These are phyloP conservation scores for Agroathelia rolfsii DNA, from an alignment of 1,284 basidiomycete species.

Conservation along the genomic window DNA sequence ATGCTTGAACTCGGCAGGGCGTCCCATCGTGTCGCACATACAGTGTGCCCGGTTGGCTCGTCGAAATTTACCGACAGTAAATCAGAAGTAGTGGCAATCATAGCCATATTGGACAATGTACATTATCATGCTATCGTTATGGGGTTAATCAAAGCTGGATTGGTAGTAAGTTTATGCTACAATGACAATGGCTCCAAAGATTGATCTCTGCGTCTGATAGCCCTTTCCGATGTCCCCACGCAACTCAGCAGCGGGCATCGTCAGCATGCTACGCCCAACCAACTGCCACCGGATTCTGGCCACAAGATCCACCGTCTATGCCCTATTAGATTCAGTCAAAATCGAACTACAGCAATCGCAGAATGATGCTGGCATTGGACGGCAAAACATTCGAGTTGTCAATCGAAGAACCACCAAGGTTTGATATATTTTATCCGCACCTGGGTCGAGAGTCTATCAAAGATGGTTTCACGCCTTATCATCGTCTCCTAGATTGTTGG, in stretches of 20 bases:
- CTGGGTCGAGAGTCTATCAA: slow-evolving; percentile 1
- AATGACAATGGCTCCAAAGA: slow-evolving; percentile 1
- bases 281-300: slow-evolving; percentile 23
- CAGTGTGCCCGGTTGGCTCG: slow-evolving; percentile 16
- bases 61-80: slow-evolving; percentile 17
- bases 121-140: slow-evolving; percentile 20
- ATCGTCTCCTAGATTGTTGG: too few species aligned
- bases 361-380: slow-evolving; percentile 8
- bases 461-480: slow-evolving; percentile 8
- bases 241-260: slow-evolving; percentile 22
- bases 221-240: slow-evolving; percentile 25
- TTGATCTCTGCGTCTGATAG: slow-evolving; percentile 11
- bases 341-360: too few species aligned
- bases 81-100: slow-evolving; percentile 23
- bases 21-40: slow-evolving; percentile 21
- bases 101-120: slow-evolving; percentile 24
- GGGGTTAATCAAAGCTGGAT: slow-evolving; percentile 22
- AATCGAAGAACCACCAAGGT: slow-evolving; percentile 11
- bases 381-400: slow-evolving; percentile 5
- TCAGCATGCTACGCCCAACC: slow-evolving; percentile 20
- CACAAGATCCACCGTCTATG: slow-evolving; percentile 12
- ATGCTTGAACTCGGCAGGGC: slow-evolving; percentile 24
- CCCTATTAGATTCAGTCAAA: slow-evolving; percentile 9
- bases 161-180: slow-evolving; percentile 16
- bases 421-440: slow-evolving; percentile 11